Base-by-base conservation (phyloP, 805 yeast genomes). In the Saccharomycopsis oosterbeekiorum region DNA sequence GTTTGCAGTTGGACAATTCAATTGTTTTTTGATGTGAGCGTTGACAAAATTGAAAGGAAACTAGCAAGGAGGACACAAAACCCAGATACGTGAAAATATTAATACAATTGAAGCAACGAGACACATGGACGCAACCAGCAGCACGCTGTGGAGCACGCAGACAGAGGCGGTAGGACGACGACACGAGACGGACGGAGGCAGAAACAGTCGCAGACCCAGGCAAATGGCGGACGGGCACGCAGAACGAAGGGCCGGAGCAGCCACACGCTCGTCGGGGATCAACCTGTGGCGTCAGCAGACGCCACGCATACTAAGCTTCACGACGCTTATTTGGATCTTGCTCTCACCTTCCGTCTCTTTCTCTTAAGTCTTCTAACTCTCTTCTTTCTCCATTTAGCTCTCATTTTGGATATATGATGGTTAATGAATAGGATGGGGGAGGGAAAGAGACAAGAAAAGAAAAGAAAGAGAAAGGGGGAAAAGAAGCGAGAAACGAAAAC, bases 301-400 rank as follows among this genome's bases (percentile, higher is more conserved):
- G 34, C 34, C 34, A 29, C 41, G 14, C 14, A 47, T 24, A 47
- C 34, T 47, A 47, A 24, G 14, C 53, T 54, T 21, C 58, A 58
- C 55, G 21, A 40, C 87, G 88, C 84, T 88, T 88, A 89, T 86
- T 89, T 89, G 85, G 97, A 89, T 89, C 98, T 91, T 83, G 98
- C 98, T 89, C 98, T 90, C 76, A 93, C 97, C 97, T 93, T 93
- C 97, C 98, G 97, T 88, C 98, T 89, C 96, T 93, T 93, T 86
- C 97, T 90, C 89, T 93, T 93, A 79, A 93, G 89, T 89, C 98
- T 90, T 89, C 98, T 92, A 81, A 88, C 96, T 92, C 98, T 93
- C 96, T 93, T 93, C 89, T 93, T 93, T 89, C 97, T 93, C 98
- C 97, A 92, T 88, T 92, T 92, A 83, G 88, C 86, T 86, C 96